Conservation (phyloP, 1,139 yeast genomes). For the Pichia sp. region DNA sequence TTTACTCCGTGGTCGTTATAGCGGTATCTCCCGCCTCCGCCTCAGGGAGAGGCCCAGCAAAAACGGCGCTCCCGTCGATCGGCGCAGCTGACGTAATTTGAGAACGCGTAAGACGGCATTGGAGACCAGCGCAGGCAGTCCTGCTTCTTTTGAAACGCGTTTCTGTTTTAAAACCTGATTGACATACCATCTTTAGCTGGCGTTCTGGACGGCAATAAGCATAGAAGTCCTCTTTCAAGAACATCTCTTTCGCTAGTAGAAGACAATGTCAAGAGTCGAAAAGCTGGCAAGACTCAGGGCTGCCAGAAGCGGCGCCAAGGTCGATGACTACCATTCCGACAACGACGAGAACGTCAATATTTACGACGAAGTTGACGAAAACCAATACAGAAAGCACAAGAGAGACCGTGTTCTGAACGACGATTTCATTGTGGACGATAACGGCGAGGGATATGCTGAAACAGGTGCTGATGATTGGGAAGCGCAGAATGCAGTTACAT, state of each 20-base stretch:
- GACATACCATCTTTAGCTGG: background rate
- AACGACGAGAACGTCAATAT: slow-evolving; percentile 46
- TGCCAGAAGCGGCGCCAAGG: slow-evolving; percentile 39
- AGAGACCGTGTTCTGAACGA: slow-evolving; percentile 79
- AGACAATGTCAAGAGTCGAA: slow-evolving; percentile 26
- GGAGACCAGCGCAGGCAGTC: background rate
- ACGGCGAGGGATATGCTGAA: slow-evolving; percentile 86
- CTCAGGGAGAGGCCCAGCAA: background rate
- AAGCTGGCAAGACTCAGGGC: slow-evolving; percentile 41
- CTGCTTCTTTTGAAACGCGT: background rate
- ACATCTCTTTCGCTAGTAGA: too few relatives aligned
- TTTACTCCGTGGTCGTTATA: background rate
- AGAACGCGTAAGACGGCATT: background rate
- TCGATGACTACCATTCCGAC: slow-evolving; percentile 31
- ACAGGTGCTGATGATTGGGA: slow-evolving; percentile 92
- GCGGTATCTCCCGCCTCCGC: background rate
- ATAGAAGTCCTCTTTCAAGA: too few relatives aligned
- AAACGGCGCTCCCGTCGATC: background rate
- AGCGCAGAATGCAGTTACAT: slow-evolving; percentile 41
- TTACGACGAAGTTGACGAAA: slow-evolving; percentile 86
- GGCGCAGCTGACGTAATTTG: background rate
- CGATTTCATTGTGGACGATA: slow-evolving; percentile 91
- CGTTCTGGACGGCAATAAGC: background rate
- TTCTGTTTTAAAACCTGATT: background rate
- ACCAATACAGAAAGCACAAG: slow-evolving; percentile 68